A percentile compares a stretch with the other conserved stretches of the same genome.
Evolutionary conservation across 257 asterid genomes (phyloP).

Genomic region (Gardenia jasminoides): DNA sequence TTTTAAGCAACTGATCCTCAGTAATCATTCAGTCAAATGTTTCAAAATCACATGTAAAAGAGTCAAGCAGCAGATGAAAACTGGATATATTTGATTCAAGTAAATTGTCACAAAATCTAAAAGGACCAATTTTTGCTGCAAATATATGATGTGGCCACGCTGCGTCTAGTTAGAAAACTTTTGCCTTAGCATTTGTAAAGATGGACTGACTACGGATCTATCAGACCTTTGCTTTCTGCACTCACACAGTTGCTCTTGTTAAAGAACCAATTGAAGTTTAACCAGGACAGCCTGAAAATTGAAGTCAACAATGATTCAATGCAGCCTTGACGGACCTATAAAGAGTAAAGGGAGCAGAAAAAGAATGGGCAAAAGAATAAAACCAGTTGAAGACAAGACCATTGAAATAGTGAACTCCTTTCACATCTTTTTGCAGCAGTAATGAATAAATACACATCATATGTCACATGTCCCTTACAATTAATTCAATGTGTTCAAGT

Average conservation of each 20-base stretch:
- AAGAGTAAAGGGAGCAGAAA: neutral
- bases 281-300: neutral
- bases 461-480: neutral
- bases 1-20: too few species aligned
- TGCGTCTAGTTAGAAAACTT: neutral
- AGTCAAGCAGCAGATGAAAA: neutral
- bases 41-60: too few species aligned
- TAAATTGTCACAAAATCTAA: neutral
- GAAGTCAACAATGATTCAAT: neutral
- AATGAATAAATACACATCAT: conserved; percentile 7
- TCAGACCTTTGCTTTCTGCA: too few species aligned
- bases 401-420: neutral
- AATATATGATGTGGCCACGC: neutral
- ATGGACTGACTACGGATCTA: neutral
- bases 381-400: neutral
- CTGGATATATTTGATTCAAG: neutral
- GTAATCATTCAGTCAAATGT: neutral
- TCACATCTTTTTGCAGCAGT: conserved; percentile 2
- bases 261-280: neutral
- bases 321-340: neutral
- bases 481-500: neutral
- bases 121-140: neutral
- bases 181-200: neutral
- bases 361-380: neutral
- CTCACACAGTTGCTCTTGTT: neutral